Conservation (phyloP, 306 rosid genomes). For the Cicer cuneatum region DNA sequence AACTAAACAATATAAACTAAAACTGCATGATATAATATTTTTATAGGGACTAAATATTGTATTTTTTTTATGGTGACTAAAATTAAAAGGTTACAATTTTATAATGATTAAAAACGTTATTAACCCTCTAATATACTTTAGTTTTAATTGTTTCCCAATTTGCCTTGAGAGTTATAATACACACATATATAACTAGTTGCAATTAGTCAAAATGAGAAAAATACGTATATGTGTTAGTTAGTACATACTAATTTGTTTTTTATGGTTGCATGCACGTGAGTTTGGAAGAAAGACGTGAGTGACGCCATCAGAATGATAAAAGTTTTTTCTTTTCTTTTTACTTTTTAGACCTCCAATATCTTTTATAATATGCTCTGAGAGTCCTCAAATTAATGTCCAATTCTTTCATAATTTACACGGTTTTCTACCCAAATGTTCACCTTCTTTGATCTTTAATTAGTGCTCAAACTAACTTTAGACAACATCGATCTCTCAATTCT, state of each 20-base stretch:
- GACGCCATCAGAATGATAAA: conserved; percentile 76
- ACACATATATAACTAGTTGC: too few species aligned
- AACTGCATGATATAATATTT: too few species aligned
- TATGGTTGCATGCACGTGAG: conserved; percentile 88
- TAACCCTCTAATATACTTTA: too few species aligned
- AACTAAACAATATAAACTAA: too few species aligned
- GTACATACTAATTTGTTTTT: conserved; percentile 34
- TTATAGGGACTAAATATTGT: too few species aligned
- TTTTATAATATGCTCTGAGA: conserved; percentile 61
- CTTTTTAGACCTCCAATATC: conserved; percentile 88
- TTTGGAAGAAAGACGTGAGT: conserved; percentile 57
- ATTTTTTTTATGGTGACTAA: too few species aligned
- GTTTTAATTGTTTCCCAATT: too few species aligned
- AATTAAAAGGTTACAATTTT: too few species aligned
- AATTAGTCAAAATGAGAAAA: too few species aligned
- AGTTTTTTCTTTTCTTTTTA: conserved; percentile 68
- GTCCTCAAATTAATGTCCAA: conserved; percentile 61
- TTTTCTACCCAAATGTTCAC: conserved; percentile 48
- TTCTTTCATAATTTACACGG: conserved; percentile 48
- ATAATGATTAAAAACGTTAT: too few species aligned
- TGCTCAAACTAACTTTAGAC: conserved; percentile 4
- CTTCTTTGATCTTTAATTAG: background rate
- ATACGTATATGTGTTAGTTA: too few species aligned
- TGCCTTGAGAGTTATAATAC: too few species aligned
- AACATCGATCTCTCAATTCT: conserved; percentile 28